Conservation (phyloP, 2,329 filamentous ascomycete genomes). For the Amesomyces nigricolor region DNA sequence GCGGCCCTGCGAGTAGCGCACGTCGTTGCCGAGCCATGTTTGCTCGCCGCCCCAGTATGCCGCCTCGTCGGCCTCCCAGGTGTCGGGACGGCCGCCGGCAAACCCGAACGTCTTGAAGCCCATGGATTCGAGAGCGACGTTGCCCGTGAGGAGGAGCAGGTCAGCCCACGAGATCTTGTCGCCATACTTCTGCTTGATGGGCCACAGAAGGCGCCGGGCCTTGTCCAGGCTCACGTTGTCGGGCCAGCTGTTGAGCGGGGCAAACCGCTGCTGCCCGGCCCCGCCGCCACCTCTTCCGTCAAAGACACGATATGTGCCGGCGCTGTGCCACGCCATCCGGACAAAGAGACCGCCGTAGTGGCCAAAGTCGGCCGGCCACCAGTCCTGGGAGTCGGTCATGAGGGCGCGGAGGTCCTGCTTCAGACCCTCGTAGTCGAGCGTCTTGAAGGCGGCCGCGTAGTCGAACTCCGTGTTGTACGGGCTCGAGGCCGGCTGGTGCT, state of each 20-base stretch:
- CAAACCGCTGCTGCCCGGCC: constrained; percentile 74
- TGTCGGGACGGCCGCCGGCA: constrained; percentile 64
- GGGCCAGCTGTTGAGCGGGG: constrained; percentile 76
- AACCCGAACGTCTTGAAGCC: constrained; percentile 70
- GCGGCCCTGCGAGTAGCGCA: constrained; percentile 55
- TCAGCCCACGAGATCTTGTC: constrained; percentile 79
- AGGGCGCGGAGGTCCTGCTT: constrained; percentile 68
- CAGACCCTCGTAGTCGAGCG: constrained; percentile 61
- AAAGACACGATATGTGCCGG: constrained; percentile 69
- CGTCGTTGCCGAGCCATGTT: constrained; percentile 69
- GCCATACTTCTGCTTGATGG: constrained; percentile 80
- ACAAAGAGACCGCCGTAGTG: constrained; percentile 78
- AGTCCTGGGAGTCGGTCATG: constrained; percentile 75
- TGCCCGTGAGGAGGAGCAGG: constrained; percentile 64
- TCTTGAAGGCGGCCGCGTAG: constrained; percentile 68
- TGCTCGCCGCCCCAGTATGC: constrained; percentile 72
- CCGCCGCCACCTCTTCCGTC: constrained; percentile 67
- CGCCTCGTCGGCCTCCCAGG: constrained; percentile 69
- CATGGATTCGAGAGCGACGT: constrained; percentile 73
- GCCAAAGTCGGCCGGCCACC: constrained; percentile 77
- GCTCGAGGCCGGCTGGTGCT: constrained; percentile 59
- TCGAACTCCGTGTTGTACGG: constrained; percentile 62
- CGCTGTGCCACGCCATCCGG: constrained; percentile 75
- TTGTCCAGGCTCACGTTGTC: constrained; percentile 76
- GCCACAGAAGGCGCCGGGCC: constrained; percentile 72